phyloP scores from a whole-genome alignment of 139 green algal genomes.

The Coelastrella sp. region DNA sequence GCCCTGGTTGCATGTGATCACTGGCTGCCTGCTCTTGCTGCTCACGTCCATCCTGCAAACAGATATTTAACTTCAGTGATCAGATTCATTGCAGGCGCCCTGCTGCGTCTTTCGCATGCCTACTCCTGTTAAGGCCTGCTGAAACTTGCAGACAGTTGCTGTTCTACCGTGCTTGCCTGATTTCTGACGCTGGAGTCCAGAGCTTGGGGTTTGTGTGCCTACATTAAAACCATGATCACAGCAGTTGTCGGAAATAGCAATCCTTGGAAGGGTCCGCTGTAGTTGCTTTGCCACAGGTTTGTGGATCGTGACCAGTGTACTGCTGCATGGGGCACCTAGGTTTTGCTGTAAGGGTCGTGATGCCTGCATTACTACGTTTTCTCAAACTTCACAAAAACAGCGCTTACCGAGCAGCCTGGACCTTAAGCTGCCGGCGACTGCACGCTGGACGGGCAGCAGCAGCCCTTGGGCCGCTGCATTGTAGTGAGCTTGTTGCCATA shows the following conservation, averaged over 20 bases:
- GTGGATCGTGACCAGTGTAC: too few relatives aligned
- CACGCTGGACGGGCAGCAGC: background rate
- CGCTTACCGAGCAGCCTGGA: constrained; percentile 23
- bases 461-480: constrained; percentile 24
- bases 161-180: constrained; percentile 48
- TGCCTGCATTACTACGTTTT: too few relatives aligned
- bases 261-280: too few relatives aligned
- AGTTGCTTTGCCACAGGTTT: too few relatives aligned
- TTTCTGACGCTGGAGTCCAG: constrained; percentile 59
- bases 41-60: constrained; percentile 54
- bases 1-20: constrained; percentile 64
- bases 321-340: too few relatives aligned
- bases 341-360: too few relatives aligned
- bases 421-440: constrained; percentile 29
- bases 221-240: background rate
- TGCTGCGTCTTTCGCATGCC: too few relatives aligned
- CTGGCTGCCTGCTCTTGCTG: constrained; percentile 55
- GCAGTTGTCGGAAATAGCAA: too few relatives aligned
- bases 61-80: background rate
- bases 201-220: constrained; percentile 48
- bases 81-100: too few relatives aligned
- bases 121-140: too few relatives aligned
- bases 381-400: background rate
- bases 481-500: constrained; percentile 29
- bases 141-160: background rate